Base-by-base conservation (phyloP, 768 basidiomycete species). In the Porpolomopsis calyptriformis region DNA sequence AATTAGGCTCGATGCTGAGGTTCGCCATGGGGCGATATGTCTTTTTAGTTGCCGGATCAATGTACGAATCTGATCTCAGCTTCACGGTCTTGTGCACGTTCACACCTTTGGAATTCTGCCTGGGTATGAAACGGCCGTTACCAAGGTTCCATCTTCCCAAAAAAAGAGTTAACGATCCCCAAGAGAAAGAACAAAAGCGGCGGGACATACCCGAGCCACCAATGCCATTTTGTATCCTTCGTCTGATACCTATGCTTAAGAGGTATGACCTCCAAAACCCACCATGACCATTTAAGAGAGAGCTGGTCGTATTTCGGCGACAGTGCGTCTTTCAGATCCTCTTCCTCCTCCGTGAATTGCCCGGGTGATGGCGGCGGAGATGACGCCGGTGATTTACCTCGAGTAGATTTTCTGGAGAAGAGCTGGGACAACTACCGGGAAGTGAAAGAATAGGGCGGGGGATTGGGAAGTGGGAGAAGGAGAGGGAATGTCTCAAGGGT, bases 241-340 rank as follows among this genome's bases (percentile, higher is more conserved):
- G 54, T 55, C 58, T 71, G 70, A 46, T 60, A 66, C 16, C 59
- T 60, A 14, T 67, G 64, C 36, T 57, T 53, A 7, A 64, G 43
- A 0, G 70, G 74, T n/a, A 68, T 23, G 2, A 71, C 2, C 56
- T 83, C 81, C n/a, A 83, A 66, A 25, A 74, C 44, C 81, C 82
- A 82, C 82, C 81, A 83, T 6, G 7, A 39, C 42, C 45, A 55
- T 5, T 60, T 46, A n/a, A 63, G 29, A 9, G 39, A 37, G 8
- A 84, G 69, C 49, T 77, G 67, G 56, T 82, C 80, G 54, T 74
- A 77, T 4, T 66, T 49, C 2, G 67, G 72, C 25, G 63, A 63
- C 11, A 74, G 45, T 7, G 72, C 70, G 46, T 82, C 80, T 2
- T 50, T 55, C 4, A 76, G 55, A 25, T 82, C 78, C 47, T 77